phyloP scores from a whole-genome alignment of 371 early-diverging fungal species.

The Mucor piriformis region DNA sequence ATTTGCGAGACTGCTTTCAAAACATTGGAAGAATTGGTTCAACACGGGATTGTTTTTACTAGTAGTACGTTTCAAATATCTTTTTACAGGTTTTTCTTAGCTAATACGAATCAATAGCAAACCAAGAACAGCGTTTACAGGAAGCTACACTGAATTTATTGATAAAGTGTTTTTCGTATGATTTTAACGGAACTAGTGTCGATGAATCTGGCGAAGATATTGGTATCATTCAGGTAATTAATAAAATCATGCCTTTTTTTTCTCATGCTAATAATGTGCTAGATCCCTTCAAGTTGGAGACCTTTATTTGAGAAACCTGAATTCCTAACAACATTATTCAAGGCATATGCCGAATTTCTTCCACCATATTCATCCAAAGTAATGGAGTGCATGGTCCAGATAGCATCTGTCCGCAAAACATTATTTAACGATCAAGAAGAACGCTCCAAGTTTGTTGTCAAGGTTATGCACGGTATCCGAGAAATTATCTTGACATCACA shows the following conservation, averaged over 20 bases:
- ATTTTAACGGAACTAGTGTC: slow-evolving; percentile 84
- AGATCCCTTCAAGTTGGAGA: slow-evolving; percentile 84
- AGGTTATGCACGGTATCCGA: slow-evolving; percentile 72
- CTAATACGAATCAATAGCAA: neutral
- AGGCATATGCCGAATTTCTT: slow-evolving; percentile 64
- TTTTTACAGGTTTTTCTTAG: slow-evolving; percentile 28
- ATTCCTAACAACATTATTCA: slow-evolving; percentile 75
- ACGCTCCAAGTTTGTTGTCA: slow-evolving; percentile 67
- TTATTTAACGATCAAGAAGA: slow-evolving; percentile 76
- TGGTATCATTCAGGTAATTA: slow-evolving; percentile 71
- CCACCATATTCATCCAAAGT: slow-evolving; percentile 64
- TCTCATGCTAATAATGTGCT: too few relatives aligned
- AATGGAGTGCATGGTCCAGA: slow-evolving; percentile 81
- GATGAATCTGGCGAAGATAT: slow-evolving; percentile 88
- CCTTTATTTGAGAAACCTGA: slow-evolving; percentile 66
- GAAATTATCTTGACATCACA: slow-evolving; percentile 65
- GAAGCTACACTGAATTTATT: slow-evolving; percentile 68
- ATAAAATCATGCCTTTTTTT: slow-evolving; percentile 18
- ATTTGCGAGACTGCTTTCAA: slow-evolving; percentile 72
- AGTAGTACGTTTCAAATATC: slow-evolving; percentile 34
- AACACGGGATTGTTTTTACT: slow-evolving; percentile 42
- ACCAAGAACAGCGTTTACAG: slow-evolving; percentile 55
- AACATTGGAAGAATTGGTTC: slow-evolving; percentile 58
- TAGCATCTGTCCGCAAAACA: slow-evolving; percentile 83
- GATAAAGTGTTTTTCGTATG: slow-evolving; percentile 77